These are phyloP conservation scores for Chlorella sp. DNA, from an alignment of 139 green algal species.

Conservation along the genomic window DNA sequence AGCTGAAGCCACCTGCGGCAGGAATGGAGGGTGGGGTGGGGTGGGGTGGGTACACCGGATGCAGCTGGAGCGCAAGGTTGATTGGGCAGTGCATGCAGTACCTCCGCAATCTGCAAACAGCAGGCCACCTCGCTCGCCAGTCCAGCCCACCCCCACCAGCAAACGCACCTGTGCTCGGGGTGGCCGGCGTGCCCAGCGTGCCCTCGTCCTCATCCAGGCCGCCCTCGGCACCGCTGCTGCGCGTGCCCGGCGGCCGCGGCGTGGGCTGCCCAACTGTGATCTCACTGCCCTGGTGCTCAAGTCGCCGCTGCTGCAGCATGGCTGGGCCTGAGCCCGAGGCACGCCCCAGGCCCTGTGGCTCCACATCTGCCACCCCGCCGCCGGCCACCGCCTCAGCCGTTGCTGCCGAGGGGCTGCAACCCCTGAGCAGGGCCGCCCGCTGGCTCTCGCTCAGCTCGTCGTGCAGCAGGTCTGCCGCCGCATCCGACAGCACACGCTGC, in stretches of 20 bases:
- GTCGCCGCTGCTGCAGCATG: neutral
- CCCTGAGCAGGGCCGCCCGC: neutral
- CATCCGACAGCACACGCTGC: slow-evolving; percentile 15
- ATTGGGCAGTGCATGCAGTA: too few relatives aligned
- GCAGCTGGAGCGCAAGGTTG: too few relatives aligned
- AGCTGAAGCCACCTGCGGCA: too few relatives aligned
- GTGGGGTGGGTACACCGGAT: too few relatives aligned
- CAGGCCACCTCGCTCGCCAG: neutral
- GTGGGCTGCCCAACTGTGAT: neutral
- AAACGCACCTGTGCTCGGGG: slow-evolving; percentile 11
- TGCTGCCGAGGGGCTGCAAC: neutral
- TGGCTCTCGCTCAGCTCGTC: neutral
- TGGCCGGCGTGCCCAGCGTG: neutral
- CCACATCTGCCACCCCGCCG: neutral
- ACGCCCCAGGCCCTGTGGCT: neutral
- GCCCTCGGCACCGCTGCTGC: neutral
- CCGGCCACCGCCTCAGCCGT: neutral
- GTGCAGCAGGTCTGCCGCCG: slow-evolving; percentile 6
- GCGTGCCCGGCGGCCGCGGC: neutral
- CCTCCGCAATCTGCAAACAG: neutral
- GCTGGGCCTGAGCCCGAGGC: too few relatives aligned
- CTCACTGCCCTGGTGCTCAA: neutral
- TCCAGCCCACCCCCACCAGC: neutral
- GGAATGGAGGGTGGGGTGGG: too few relatives aligned
- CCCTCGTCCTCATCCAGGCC: neutral